Percentiles rank a stretch among this genome's conserved stretches.
phyloP scores from a whole-genome alignment of 78 protist species.

The Monocercomonoides exilis region DNA sequence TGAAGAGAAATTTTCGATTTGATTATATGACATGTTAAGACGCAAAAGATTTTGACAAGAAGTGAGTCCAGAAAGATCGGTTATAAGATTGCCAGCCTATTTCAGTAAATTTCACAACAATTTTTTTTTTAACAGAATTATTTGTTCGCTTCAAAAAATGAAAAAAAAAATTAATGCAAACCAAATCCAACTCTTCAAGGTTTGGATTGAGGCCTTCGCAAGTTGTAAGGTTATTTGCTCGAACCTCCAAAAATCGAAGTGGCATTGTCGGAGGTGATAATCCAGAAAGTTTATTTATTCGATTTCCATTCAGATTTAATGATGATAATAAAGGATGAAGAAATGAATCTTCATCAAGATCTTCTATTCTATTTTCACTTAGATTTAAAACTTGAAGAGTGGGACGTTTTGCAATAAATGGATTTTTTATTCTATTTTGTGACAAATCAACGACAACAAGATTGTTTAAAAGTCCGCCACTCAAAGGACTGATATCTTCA shows the following conservation, averaged over 20 bases:
- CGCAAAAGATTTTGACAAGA: background rate
- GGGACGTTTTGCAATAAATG: background rate
- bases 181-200: background rate
- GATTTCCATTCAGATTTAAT: background rate
- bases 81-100: background rate
- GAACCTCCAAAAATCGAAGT: background rate
- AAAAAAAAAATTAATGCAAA: background rate
- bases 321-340: background rate
- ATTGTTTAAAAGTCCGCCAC: background rate
- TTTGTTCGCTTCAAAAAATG: background rate
- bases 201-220: background rate
- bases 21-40: background rate
- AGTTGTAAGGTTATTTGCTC: background rate
- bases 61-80: background rate
- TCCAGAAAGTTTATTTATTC: background rate
- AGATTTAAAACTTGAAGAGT: background rate
- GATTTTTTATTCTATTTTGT: background rate
- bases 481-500: background rate
- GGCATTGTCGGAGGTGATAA: background rate
- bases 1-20: background rate
- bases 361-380: background rate
- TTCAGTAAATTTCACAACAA: no score
- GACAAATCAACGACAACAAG: background rate
- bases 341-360: background rate
- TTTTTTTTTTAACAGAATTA: no score